Evolutionary conservation across 129 eudicot species (phyloP).

Genomic region (Pseudognaphalium luteoalbum): DNA sequence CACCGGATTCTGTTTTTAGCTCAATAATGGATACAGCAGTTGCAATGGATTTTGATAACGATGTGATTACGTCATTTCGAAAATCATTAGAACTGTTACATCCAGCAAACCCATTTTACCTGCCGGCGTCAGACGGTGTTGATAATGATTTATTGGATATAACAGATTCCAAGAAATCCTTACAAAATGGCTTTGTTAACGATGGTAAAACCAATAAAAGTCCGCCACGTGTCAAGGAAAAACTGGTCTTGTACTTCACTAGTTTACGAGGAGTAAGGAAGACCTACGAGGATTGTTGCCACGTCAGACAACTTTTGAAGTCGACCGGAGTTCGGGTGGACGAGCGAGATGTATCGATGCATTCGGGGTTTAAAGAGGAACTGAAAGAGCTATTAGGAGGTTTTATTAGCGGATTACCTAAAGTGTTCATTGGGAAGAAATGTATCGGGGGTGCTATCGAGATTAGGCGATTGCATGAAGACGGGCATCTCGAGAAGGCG

Average conservation of each 20-base stretch:
- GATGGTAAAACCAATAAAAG: slow-evolving; percentile 21
- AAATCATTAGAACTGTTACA: slow-evolving; percentile 71
- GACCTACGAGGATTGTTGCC: slow-evolving; percentile 92
- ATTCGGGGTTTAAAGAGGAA: slow-evolving; percentile 88
- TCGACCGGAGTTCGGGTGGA: slow-evolving; percentile 69
- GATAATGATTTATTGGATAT: slow-evolving; percentile 20
- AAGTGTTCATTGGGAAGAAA: slow-evolving; percentile 61
- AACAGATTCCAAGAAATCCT: slow-evolving; percentile 19
- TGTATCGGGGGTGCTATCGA: slow-evolving; percentile 79
- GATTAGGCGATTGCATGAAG: slow-evolving; percentile 66
- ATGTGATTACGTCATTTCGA: slow-evolving; percentile 53
- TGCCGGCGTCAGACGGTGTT: slow-evolving; percentile 31
- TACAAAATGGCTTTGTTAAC: slow-evolving; percentile 15
- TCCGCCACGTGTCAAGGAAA: slow-evolving; percentile 47
- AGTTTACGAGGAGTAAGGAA: slow-evolving; percentile 88
- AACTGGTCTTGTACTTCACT: slow-evolving; percentile 71
- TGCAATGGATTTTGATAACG: slow-evolving; percentile 63
- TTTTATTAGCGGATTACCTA: slow-evolving; percentile 58
- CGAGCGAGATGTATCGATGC: slow-evolving; percentile 95
- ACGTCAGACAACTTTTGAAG: slow-evolving; percentile 63
- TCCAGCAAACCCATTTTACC: slow-evolving; percentile 65
- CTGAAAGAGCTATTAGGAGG: slow-evolving; percentile 63
- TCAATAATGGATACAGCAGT: slow-evolving; percentile 33
- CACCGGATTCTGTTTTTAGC: slow-evolving; percentile 35
- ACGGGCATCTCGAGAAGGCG: slow-evolving; percentile 72